Conservation (phyloP, 148 eudicot species). For the Salicornia ramosissima region DNA sequence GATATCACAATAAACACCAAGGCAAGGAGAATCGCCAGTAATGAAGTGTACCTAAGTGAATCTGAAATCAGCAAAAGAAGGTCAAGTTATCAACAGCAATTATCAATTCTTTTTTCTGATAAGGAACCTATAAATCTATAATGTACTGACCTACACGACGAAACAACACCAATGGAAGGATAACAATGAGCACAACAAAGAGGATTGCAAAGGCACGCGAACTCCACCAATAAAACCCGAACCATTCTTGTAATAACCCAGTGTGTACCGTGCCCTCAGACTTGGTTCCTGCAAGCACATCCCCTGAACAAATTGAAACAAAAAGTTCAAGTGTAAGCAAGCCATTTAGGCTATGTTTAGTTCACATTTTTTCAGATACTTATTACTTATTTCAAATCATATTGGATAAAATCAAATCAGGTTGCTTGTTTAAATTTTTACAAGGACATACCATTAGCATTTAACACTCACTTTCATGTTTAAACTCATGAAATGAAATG, state of each 20-base stretch:
- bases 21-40: slow-evolving; percentile 75
- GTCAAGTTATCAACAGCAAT: background rate
- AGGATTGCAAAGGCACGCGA: slow-evolving; percentile 71
- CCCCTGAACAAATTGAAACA: slow-evolving; percentile 41
- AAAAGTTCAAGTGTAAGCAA: no score
- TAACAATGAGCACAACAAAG: slow-evolving; percentile 42
- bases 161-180: slow-evolving; percentile 70
- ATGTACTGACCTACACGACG: slow-evolving; percentile 80
- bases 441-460: no score
- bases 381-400: no score
- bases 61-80: slow-evolving; percentile 44
- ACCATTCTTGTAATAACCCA: slow-evolving; percentile 91
- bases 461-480: no score
- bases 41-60: slow-evolving; percentile 82
- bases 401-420: no score
- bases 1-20: slow-evolving; percentile 68
- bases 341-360: no score
- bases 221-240: slow-evolving; percentile 96
- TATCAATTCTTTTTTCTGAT: background rate
- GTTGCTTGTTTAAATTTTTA: no score
- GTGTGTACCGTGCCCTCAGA: slow-evolving; percentile 68
- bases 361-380: no score
- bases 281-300: slow-evolving; percentile 79
- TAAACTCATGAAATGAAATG: background rate
- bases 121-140: background rate